phyloP scores from a whole-genome alignment of 169 alveolate genomes.

The Amoebophrya sp. region DNA sequence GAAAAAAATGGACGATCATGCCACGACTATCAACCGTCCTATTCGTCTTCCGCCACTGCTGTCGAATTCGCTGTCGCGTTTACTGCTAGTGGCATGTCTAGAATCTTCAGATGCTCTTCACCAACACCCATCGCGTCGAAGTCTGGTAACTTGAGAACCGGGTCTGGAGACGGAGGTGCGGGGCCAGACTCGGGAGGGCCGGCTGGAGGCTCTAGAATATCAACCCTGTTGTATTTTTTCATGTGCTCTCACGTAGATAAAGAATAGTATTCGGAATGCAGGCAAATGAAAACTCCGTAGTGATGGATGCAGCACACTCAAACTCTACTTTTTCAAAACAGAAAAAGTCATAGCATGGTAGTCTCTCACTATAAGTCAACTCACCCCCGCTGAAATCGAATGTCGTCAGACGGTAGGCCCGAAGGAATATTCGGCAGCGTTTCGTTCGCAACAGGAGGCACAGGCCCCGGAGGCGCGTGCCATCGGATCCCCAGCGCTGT shows the following conservation, averaged over 20 bases:
- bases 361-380: too few relatives aligned
- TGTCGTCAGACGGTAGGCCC: not conserved
- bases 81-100: not conserved
- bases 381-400: not conserved
- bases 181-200: not conserved
- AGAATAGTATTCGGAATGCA: too few relatives aligned
- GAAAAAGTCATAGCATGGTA: too few relatives aligned
- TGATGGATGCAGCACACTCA: too few relatives aligned
- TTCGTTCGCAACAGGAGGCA: not conserved
- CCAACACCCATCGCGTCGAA: not conserved
- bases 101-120: not conserved
- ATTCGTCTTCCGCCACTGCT: not conserved
- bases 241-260: too few relatives aligned
- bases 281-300: too few relatives aligned
- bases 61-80: not conserved
- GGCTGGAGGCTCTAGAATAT: too few relatives aligned
- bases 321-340: too few relatives aligned
- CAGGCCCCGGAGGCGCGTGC: not conserved
- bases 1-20: not conserved
- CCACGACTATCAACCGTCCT: not conserved
- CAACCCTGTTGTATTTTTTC: too few relatives aligned
- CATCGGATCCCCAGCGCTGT: too few relatives aligned
- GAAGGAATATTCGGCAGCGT: not conserved
- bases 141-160: not conserved
- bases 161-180: not conserved